A percentile compares a stretch with the other conserved stretches of the same genome.
Evolutionary conservation across 2,329 filamentous ascomycete species (phyloP).

Genomic region (Aspergillus tanneri): DNA sequence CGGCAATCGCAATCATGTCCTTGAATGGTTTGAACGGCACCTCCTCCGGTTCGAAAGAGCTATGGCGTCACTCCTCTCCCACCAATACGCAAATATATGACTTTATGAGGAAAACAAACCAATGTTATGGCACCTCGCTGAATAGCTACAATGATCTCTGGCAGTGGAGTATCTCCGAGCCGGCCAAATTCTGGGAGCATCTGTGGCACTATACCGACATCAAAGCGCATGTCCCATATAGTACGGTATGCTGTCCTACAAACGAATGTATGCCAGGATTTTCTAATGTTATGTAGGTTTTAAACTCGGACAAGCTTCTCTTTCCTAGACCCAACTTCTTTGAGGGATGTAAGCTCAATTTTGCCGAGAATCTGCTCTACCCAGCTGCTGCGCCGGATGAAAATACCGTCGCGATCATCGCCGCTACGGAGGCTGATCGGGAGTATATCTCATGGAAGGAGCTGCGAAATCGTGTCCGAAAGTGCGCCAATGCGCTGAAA

Average conservation of each 20-base stretch:
- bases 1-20: conserved; percentile 1
- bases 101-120: conserved; percentile 69
- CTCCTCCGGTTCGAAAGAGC: conserved; percentile 40
- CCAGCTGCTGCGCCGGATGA: conserved; percentile 61
- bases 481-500: conserved; percentile 69
- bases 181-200: conserved; percentile 77
- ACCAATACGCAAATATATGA: conserved; percentile 67
- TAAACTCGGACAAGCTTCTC: conserved; percentile 67
- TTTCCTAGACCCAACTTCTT: conserved; percentile 90
- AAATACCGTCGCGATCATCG: conserved; percentile 69
- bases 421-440: conserved; percentile 70
- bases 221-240: conserved; percentile 61
- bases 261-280: too few species aligned
- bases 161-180: conserved; percentile 77
- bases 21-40: conserved; percentile 12
- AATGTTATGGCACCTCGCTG: conserved; percentile 63
- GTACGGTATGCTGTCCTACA: conserved; percentile 30
- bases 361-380: conserved; percentile 91
- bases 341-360: conserved; percentile 75
- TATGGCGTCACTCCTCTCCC: conserved; percentile 72
- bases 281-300: conserved; percentile 53
- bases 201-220: conserved; percentile 82
- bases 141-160: conserved; percentile 72
- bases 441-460: conserved; percentile 73
- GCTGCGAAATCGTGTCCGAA: conserved; percentile 73